Conservation (phyloP, 352 stramenopile species). For the Pythium volutum region DNA sequence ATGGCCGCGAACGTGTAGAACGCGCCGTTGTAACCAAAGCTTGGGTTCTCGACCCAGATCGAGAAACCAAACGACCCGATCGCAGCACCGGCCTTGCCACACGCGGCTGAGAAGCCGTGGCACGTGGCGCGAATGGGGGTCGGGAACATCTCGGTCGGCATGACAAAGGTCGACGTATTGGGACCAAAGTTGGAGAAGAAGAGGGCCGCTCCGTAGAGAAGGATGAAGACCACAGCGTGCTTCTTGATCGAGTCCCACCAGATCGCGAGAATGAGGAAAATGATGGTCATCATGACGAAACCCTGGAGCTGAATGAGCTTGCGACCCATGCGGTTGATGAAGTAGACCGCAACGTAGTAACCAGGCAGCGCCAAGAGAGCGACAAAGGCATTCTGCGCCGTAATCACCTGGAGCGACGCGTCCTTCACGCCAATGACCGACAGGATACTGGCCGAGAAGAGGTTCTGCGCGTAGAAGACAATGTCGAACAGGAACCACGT, state of each 20-base stretch:
- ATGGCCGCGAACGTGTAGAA: slow-evolving; percentile 35
- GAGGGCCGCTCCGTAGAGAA: slow-evolving; percentile 51
- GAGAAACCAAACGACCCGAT: slow-evolving; percentile 22
- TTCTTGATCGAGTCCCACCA: slow-evolving; percentile 35
- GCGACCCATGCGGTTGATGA: slow-evolving; percentile 52
- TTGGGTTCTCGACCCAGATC: slow-evolving; percentile 30
- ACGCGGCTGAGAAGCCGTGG: slow-evolving; percentile 66
- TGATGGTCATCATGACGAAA: slow-evolving; percentile 40
- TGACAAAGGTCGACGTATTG: slow-evolving; percentile 78
- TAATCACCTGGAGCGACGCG: slow-evolving; percentile 34
- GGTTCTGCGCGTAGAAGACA: slow-evolving; percentile 57
- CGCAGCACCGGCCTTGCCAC: slow-evolving; percentile 61
- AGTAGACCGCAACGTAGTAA: slow-evolving; percentile 60
- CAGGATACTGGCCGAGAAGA: slow-evolving; percentile 49
- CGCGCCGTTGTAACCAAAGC: slow-evolving; percentile 30
- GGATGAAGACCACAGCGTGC: slow-evolving; percentile 33
- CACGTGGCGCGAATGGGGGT: slow-evolving; percentile 43
- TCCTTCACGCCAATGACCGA: slow-evolving; percentile 35
- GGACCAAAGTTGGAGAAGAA: slow-evolving; percentile 34
- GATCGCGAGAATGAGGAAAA: slow-evolving; percentile 36
- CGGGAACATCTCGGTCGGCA: slow-evolving; percentile 50
- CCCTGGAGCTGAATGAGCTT: slow-evolving; percentile 53
- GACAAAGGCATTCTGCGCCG: slow-evolving; percentile 32
- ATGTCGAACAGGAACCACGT: slow-evolving; percentile 73
- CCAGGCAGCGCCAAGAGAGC: slow-evolving; percentile 41